These are phyloP conservation scores for Capsicum baccatum DNA, from an alignment of 257 asterid species.

Conservation along the genomic window DNA sequence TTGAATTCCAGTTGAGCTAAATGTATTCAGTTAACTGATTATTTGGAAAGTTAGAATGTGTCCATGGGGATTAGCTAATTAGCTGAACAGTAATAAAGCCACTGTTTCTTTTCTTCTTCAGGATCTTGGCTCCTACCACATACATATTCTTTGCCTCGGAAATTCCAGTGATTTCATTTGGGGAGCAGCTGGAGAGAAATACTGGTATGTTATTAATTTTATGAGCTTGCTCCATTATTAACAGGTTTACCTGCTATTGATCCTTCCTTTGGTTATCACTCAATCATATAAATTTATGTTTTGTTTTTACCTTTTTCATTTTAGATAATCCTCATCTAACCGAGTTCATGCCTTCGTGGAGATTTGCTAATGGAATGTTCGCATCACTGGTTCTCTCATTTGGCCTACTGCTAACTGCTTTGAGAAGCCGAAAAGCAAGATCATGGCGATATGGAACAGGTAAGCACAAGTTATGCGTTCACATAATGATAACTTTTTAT, in stretches of 20 bases:
- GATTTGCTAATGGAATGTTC: too few relatives aligned
- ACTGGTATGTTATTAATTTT: conserved; percentile 55
- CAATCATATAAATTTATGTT: too few relatives aligned
- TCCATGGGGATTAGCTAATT: neutral
- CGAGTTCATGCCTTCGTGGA: too few relatives aligned
- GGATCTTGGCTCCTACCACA: conserved; percentile 86
- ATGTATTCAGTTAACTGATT: neutral
- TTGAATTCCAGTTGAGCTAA: neutral
- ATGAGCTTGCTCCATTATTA: conserved; percentile 96
- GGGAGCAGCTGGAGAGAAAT: conserved; percentile 79
- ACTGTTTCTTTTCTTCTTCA: conserved; percentile 34
- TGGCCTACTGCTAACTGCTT: too few relatives aligned
- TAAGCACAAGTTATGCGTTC: conserved; percentile 35
- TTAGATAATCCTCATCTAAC: too few relatives aligned
- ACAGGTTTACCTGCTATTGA: conserved; percentile 74
- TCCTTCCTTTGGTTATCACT: conserved; percentile 24
- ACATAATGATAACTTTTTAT: neutral
- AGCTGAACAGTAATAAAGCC: neutral
- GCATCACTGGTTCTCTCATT: too few relatives aligned
- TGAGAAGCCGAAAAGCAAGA: too few relatives aligned
- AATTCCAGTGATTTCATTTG: conserved; percentile 85
- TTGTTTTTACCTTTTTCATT: too few relatives aligned
- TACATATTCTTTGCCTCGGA: conserved; percentile 87
- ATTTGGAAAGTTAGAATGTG: neutral
- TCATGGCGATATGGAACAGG: conserved; percentile 69